These are phyloP conservation scores for Pyrenochaeta sp. DNA, from an alignment of 2,329 filamentous ascomycete species.

Conservation along the genomic window DNA sequence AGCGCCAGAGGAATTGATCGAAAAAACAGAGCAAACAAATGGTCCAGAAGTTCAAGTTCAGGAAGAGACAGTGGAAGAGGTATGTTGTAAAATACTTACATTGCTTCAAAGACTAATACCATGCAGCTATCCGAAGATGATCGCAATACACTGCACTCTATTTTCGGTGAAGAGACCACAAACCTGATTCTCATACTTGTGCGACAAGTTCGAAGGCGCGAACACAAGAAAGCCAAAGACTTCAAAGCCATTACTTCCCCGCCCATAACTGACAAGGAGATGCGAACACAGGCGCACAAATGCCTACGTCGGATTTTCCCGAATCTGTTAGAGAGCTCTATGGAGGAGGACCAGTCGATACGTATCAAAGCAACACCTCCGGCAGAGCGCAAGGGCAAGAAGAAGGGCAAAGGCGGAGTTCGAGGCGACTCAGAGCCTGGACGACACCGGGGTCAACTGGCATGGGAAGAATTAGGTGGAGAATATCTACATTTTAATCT, in stretches of 20 bases:
- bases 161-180: conserved; percentile 63
- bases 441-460: conserved; percentile 48
- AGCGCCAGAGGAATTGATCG: conserved; percentile 22
- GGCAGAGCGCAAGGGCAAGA: conserved; percentile 46
- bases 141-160: conserved; percentile 46
- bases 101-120: conserved; percentile 13
- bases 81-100: not conserved
- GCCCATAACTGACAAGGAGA: conserved; percentile 66
- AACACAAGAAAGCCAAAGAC: conserved; percentile 64
- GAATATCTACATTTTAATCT: conserved; percentile 90
- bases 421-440: conserved; percentile 31
- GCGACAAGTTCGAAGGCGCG: conserved; percentile 61
- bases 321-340: conserved; percentile 79
- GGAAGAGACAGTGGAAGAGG: conserved; percentile 23
- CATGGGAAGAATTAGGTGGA: conserved; percentile 74
- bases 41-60: conserved; percentile 18
- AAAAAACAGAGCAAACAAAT: conserved; percentile 16
- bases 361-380: conserved; percentile 61
- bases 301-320: conserved; percentile 79
- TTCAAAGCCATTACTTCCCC: conserved; percentile 63
- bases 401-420: conserved; percentile 30
- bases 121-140: conserved; percentile 50
- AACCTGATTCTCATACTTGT: conserved; percentile 65
- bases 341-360: conserved; percentile 74
- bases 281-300: conserved; percentile 70